Evolutionary conservation across 2,329 filamentous ascomycete species (phyloP), one percentile per base, ranked within the genome.

Genomic region (Fusarium avenaceum): DNA sequence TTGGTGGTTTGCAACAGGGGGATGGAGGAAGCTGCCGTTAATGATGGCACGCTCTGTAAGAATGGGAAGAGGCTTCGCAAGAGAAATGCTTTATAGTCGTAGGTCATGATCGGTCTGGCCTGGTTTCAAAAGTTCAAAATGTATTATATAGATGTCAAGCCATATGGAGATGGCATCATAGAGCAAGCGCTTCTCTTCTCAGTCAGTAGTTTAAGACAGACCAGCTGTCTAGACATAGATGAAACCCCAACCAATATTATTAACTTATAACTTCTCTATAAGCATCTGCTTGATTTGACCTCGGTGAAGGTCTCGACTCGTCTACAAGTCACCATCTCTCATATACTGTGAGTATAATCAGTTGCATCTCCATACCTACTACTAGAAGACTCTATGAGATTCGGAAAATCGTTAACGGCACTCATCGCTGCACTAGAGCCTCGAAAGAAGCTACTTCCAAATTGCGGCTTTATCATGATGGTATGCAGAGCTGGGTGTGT

Each of bases 1-100:
- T 19, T 72, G 72, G 70, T 74, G 72, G 72, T 54, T 69, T 40
- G 44, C 28, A n/a, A 63, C 26, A 22, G 39, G 58, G 7, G 68
- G 57, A 3, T 72, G 67, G 67, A 66, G 48, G 22, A 59, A 51
- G 47, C 10, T 71, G 20, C 63, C 69, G 2, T n/a, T 30, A 22
- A 8, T 72, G 10, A 26, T 71, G 13, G 17, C 20, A 30, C 50
- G 42, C 9, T 48, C 44, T 5, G 11, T 48, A 4, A 42, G 44
- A 7, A 8, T 63, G 11, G 43, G 51, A 6, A 62, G 32, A 44
- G 46, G 43, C 6, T 15, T 60, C 7, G 33, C 50, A 6, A 52
- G 45, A 30, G 57, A 28, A 10, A 22, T 67, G 14, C 20, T 67
- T 1, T 22, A 44, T 6, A 56, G 13, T 40, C 44, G 9, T 7